Evolutionary conservation across 768 basidiomycete genomes (phyloP).

Genomic region (Termitomyces sp.): DNA sequence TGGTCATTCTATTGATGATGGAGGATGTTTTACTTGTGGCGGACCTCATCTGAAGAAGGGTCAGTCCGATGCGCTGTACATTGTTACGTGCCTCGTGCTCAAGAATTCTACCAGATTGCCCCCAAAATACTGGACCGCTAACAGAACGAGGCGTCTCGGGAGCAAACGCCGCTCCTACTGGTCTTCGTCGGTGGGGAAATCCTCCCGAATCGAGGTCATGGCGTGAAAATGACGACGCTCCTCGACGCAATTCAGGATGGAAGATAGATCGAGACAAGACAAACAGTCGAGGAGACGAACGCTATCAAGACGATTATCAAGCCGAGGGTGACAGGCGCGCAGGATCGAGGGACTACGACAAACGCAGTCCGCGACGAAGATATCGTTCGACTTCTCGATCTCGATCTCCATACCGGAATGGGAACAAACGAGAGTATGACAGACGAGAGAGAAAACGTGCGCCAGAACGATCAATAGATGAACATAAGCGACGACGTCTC

Average conservation of each 20-base stretch:
- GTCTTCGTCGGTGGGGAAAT: slow-evolving; percentile 27
- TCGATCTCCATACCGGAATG: slow-evolving; percentile 21
- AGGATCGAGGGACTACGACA: slow-evolving; percentile 19
- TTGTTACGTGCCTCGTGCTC: neutral
- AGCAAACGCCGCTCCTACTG: slow-evolving; percentile 25
- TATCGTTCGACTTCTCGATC: slow-evolving; percentile 24
- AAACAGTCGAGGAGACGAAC: slow-evolving; percentile 17
- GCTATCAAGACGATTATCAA: slow-evolving; percentile 6
- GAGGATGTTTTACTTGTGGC: slow-evolving; percentile 90
- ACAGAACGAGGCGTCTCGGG: slow-evolving; percentile 26
- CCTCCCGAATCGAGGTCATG: slow-evolving; percentile 26
- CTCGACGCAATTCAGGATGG: slow-evolving; percentile 20
- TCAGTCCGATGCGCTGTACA: slow-evolving; percentile 20
- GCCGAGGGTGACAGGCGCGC: slow-evolving; percentile 2
- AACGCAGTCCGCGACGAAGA: slow-evolving; percentile 19
- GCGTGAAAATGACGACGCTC: slow-evolving; percentile 19
- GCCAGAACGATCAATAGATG: slow-evolving; percentile 23
- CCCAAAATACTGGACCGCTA: slow-evolving; percentile 39
- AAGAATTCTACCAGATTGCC: slow-evolving; percentile 33
- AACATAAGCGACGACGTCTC: slow-evolving; percentile 49
- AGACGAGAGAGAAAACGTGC: slow-evolving; percentile 24
- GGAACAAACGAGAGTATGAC: slow-evolving; percentile 15
- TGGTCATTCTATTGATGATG: slow-evolving; percentile 46
- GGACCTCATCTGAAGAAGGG: slow-evolving; percentile 93
- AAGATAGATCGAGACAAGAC: slow-evolving; percentile 18